phyloP scores from a whole-genome alignment of 1,284 basidiomycete genomes.

The Afroboletus lepidellus region DNA sequence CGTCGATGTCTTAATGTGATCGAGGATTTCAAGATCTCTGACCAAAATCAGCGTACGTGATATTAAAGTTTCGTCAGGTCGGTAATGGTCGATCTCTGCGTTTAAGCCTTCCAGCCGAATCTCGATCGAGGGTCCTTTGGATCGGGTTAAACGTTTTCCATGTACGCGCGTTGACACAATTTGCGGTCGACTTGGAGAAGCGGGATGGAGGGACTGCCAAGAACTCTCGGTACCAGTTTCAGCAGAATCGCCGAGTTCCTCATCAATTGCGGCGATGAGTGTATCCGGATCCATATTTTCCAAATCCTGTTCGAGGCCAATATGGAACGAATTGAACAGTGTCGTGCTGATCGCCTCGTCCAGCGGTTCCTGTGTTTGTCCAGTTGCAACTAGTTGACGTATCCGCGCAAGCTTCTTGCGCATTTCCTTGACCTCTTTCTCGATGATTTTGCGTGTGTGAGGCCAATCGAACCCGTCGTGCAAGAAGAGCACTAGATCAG shows the following conservation, averaged over 20 bases:
- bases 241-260: slow-evolving; percentile 75
- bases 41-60: slow-evolving; percentile 68
- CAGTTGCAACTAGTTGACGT: slow-evolving; percentile 89
- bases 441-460: slow-evolving; percentile 81
- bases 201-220: slow-evolving; percentile 75
- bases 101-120: slow-evolving; percentile 69
- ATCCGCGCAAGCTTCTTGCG: slow-evolving; percentile 87
- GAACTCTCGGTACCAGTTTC: slow-evolving; percentile 82
- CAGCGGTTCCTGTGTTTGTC: slow-evolving; percentile 83
- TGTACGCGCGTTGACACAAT: slow-evolving; percentile 45
- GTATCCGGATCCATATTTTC: slow-evolving; percentile 74
- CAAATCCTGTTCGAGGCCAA: slow-evolving; percentile 75
- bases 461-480: slow-evolving; percentile 96
- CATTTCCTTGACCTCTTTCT: slow-evolving; percentile 87
- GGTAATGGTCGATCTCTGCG: slow-evolving; percentile 68
- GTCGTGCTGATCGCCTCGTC: slow-evolving; percentile 77
- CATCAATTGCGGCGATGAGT: slow-evolving; percentile 87
- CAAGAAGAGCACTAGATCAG: slow-evolving; percentile 66
- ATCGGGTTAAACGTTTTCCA: slow-evolving; percentile 69
- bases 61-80: slow-evolving; percentile 53
- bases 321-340: slow-evolving; percentile 92
- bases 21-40: slow-evolving; percentile 83
- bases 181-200: slow-evolving; percentile 39
- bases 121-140: slow-evolving; percentile 81
- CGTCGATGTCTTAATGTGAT: slow-evolving; percentile 97